phyloP scores from a whole-genome alignment of 805 yeast genomes.

The Yarrowia sp. region DNA sequence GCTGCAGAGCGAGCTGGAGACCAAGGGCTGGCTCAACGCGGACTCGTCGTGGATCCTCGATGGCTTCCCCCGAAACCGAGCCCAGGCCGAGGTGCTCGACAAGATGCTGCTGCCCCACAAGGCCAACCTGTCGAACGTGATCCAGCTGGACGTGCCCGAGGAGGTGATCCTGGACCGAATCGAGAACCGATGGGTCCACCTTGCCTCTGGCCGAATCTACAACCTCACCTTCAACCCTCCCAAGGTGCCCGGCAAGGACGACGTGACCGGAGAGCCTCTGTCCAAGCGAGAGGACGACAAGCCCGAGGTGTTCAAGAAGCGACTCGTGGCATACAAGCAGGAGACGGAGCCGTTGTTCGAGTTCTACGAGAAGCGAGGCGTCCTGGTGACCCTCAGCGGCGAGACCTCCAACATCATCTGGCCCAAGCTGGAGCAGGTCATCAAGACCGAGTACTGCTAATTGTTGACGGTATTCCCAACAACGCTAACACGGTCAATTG shows the following conservation, averaged over 20 bases:
- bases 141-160: conserved; percentile 84
- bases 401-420: conserved; percentile 80
- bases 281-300: conserved; percentile 81
- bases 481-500: conserved; percentile 3
- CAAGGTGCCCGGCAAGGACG: conserved; percentile 74
- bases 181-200: conserved; percentile 80
- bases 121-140: conserved; percentile 66
- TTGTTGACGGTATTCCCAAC: background rate
- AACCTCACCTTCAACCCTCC: conserved; percentile 89
- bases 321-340: conserved; percentile 61
- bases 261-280: conserved; percentile 84
- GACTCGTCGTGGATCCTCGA: conserved; percentile 71
- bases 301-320: conserved; percentile 59
- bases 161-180: conserved; percentile 77
- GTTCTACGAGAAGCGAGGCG: conserved; percentile 52
- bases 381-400: conserved; percentile 62
- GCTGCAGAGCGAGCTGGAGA: conserved; percentile 50
- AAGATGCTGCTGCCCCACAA: conserved; percentile 40
- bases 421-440: conserved; percentile 55
- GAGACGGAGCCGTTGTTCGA: conserved; percentile 63
- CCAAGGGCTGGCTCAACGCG: conserved; percentile 45
- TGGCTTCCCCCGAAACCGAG: conserved; percentile 83
- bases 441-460: conserved; percentile 24
- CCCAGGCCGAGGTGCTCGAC: conserved; percentile 66
- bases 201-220: conserved; percentile 81